These are phyloP conservation scores for Apiospora pterosperma DNA, from an alignment of 2,329 filamentous ascomycete genomes.

Conservation along the genomic window DNA sequence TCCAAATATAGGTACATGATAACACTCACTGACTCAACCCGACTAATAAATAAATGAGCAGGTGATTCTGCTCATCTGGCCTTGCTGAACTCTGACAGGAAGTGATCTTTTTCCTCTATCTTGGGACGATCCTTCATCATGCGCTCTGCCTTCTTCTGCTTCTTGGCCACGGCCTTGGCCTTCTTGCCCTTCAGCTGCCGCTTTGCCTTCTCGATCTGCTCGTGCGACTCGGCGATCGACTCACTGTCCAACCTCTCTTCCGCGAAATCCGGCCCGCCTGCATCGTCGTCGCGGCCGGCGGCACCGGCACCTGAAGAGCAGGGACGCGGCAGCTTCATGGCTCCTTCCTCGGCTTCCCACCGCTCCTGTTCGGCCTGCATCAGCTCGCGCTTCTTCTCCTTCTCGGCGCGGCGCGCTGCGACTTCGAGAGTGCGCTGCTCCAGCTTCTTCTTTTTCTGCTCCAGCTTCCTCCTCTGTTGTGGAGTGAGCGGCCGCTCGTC, in stretches of 20 bases:
- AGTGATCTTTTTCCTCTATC: background rate
- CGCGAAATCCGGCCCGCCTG: background rate
- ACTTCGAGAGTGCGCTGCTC: background rate
- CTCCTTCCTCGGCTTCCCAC: background rate
- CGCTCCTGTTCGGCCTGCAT: background rate
- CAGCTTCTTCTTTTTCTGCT: background rate
- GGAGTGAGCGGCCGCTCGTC: background rate
- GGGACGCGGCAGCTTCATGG: background rate
- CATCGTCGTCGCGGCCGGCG: background rate
- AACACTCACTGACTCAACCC: background rate
- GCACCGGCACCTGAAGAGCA: background rate
- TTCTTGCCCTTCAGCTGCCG: constrained; percentile 2
- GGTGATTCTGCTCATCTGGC: background rate
- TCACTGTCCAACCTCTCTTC: background rate
- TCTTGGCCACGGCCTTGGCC: background rate
- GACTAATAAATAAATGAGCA: too few species aligned
- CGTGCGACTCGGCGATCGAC: background rate
- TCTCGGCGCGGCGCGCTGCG: background rate
- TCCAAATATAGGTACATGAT: background rate
- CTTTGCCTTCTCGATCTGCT: background rate
- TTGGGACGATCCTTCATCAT: background rate
- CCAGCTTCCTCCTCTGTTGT: background rate
- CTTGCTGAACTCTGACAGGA: background rate
- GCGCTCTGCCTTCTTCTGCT: background rate
- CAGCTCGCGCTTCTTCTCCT: background rate